Evolutionary conservation across 371 early-diverging fungal species (phyloP), one percentile per base, ranked within the genome.

Genomic region (Circinella minor): DNA sequence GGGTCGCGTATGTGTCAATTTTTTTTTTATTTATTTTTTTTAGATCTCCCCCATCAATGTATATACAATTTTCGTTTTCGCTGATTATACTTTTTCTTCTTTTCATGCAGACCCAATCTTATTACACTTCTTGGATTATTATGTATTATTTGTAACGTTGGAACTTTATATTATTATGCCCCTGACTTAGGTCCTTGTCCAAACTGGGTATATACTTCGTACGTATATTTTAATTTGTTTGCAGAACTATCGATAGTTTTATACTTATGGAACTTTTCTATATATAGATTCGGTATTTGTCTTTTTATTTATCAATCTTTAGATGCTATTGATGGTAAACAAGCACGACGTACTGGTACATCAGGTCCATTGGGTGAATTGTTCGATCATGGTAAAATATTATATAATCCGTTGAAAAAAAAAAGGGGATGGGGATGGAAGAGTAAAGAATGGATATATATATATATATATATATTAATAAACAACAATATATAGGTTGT

Each of bases 271-370:
- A n/a, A 27, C 27, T 27, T n/a, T n/a, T n/a, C 10, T 10, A 11
- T 27, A 9, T 34, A 70, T 69, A 94, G 93, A 62, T 96, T 93
- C 79, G 95, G 91, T 38, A 71, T 94, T 38, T 94, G 95, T 51
- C 82, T 99, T 62, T 98, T 95, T 88, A 77, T 95, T 61, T 99
- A 98, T 81, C 95, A 94, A 74, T 95, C 98, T 10, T 90, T 98
- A 68, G 99, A 99, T 81, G 95, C 94, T 68, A 93, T 99, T 65
- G 99, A 99, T 79, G 99, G 99, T 64, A 97, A 97, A 82, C 99
- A 99, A 81, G 99, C 99, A 34, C 86, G 99, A 70, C 86, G 95
- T 61, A 98, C 98, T 15, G 93, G 94, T 38, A 81, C 92, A 4
- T 92, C 94, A 3, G 92, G 94, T 8, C 97, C 99, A 15, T 79